Base-by-base conservation (phyloP, 371 early-diverging fungal species). In the Syncephalastrum racemosum region DNA sequence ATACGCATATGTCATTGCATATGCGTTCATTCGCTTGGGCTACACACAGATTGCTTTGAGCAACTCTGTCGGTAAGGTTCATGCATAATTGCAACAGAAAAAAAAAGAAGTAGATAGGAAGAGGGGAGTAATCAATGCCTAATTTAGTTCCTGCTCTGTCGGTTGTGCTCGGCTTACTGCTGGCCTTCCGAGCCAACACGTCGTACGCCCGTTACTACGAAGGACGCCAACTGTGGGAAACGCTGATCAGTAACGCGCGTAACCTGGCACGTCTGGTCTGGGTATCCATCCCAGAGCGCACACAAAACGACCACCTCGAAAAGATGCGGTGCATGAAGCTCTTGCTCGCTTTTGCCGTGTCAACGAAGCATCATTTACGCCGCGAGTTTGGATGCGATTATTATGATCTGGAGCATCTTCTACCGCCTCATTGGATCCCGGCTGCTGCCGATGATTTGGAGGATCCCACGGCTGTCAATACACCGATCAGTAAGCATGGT, bases 151-250 rank as follows among this genome's bases (percentile, higher is more conserved):
- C 78, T 7, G 80, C 77, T 10, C 63, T 88, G 18, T 80, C 84
- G 53, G 83, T 88, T 13, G 86, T 87, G 4, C 74, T 91, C 4
- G 87, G 85, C 68, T 58, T 88, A 57, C 71, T 90, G 23, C 72
- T 90, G 43, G 89, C 87, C 40, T 91, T 91, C 70, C 79, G 90
- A 53, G 90, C 89, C 60, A 90, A 90, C 67, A 86, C 89, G 2
- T 81, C 89, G 1, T 91, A 91, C 66, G 88, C 87, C 24, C 75
- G 92, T 18, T 92, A 84, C 70, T 88, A 84, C 64, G 91, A 90
- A 58, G 91, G 87, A 14, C 73, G 90, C 57, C 81, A 80, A 49
- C 66, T 85, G 10, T 90, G 87, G 86, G 79, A 80, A 42, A 71
- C 76, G 10, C 60, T 90, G 55, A 67, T 67, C 24, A 80, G 81